phyloP scores from a whole-genome alignment of 306 rosid species.

The Quercus suber region DNA sequence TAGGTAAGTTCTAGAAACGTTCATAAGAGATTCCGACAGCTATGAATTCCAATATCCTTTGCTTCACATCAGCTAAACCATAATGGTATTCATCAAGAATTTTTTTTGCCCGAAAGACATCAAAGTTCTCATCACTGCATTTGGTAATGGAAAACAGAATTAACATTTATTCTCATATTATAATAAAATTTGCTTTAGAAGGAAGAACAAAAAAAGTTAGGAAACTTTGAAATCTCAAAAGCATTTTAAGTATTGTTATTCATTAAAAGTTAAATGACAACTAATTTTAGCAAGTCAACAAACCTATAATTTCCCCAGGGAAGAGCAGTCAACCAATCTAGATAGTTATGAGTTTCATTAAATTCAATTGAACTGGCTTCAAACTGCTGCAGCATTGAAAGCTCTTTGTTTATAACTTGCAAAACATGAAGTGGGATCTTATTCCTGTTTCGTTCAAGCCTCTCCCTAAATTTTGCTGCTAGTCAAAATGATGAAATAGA shows the following conservation, averaged over 20 bases:
- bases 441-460: conserved; percentile 91
- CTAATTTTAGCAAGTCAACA: conserved; percentile 15
- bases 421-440: conserved; percentile 86
- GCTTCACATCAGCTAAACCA: conserved; percentile 93
- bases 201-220: neutral
- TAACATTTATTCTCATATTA: neutral
- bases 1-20: neutral
- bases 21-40: conserved; percentile 65
- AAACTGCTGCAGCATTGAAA: conserved; percentile 78
- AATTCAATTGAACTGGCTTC: conserved; percentile 98
- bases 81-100: conserved; percentile 99
- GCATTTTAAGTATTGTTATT: neutral
- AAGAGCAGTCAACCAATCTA: no score
- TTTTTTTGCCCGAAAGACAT: conserved; percentile 78
- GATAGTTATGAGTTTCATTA: conserved; percentile 50
- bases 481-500: neutral
- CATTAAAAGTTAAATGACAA: conserved; percentile 3
- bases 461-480: conserved; percentile 84
- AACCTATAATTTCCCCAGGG: conserved; percentile 98
- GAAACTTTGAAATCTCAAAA: conserved; percentile 2
- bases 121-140: conserved; percentile 90
- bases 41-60: conserved; percentile 93
- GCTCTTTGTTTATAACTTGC: conserved; percentile 96
- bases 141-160: conserved; percentile 11
- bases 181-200: neutral